phyloP scores from a whole-genome alignment of 495 filamentous ascomycete species.

The Penicillium pancosmium region DNA sequence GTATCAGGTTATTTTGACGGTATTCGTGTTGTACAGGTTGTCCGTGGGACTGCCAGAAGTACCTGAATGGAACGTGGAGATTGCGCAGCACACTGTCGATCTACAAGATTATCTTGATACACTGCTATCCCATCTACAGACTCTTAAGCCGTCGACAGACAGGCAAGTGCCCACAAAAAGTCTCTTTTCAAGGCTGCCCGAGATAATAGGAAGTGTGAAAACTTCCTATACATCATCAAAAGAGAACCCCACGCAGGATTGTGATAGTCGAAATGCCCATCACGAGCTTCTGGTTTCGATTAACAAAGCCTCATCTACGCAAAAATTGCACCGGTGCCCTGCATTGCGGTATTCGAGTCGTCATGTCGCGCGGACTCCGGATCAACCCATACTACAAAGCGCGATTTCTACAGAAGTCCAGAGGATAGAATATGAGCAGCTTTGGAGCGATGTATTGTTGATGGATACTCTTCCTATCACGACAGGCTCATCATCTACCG shows the following conservation, averaged over 20 bases:
- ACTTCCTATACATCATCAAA: constrained; percentile 17
- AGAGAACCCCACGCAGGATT: constrained; percentile 8
- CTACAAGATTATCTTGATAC: background rate
- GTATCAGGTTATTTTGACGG: constrained; percentile 16
- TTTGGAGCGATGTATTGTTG: constrained; percentile 13
- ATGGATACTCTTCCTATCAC: constrained; percentile 6
- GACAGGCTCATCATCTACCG: constrained; percentile 8
- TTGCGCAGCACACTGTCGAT: constrained; percentile 18
- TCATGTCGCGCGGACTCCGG: background rate
- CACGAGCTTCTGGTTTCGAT: constrained; percentile 1
- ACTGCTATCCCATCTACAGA: constrained; percentile 6
- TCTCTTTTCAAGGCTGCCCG: constrained; percentile 17
- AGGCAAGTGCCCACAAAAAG: constrained; percentile 16
- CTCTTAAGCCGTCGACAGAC: constrained; percentile 7
- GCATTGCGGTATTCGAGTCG: background rate
- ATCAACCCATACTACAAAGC: constrained; percentile 14
- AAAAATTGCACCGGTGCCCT: background rate
- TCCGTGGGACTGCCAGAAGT: constrained; percentile 18
- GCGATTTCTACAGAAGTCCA: constrained; percentile 16
- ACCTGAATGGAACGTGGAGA: constrained; percentile 15
- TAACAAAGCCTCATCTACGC: background rate
- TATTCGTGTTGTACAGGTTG: constrained; percentile 18
- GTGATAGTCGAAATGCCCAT: constrained; percentile 12
- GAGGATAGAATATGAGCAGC: constrained; percentile 16
- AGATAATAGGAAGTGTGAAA: constrained; percentile 21